phyloP scores from a whole-genome alignment of 176 grass and related monocot species.

The Rhynchospora breviuscula region DNA sequence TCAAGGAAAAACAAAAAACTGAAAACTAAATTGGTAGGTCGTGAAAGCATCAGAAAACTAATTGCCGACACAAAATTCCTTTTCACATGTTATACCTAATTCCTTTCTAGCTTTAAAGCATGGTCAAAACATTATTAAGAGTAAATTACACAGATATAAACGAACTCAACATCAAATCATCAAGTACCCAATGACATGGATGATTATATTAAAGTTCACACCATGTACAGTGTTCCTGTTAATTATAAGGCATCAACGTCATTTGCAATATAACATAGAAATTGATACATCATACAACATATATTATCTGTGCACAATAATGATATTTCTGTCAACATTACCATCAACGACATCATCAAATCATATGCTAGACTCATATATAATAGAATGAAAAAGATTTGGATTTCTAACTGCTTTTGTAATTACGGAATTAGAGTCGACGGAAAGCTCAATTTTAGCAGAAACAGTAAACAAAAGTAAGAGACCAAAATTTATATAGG shows the following conservation, averaged over 20 bases:
- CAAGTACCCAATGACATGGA: not conserved
- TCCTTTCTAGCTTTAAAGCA: not conserved
- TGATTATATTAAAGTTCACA: not conserved
- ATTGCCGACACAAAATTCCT: conserved; percentile 6
- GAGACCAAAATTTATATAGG: not conserved
- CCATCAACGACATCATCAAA: not conserved
- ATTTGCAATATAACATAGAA: not conserved
- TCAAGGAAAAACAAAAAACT: not conserved
- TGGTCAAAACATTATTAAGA: not conserved
- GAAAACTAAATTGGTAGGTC: not conserved
- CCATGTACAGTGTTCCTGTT: too few species aligned
- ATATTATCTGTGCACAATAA: too few species aligned
- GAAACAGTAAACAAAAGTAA: not conserved
- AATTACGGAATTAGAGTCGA: not conserved
- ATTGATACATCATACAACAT: too few species aligned
- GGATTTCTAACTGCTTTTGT: not conserved
- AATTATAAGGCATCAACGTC: not conserved
- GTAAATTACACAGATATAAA: not conserved
- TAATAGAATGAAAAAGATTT: not conserved
- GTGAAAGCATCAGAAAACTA: not conserved
- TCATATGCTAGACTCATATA: not conserved
- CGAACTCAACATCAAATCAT: not conserved
- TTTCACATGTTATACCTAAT: not conserved
- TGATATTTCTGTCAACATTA: not conserved
- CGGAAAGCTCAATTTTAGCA: not conserved